A percentile compares a stretch with the other conserved stretches of the same genome.
Evolutionary conservation across 768 basidiomycete genomes (phyloP).

Genomic region (Tylopilus sp.): DNA sequence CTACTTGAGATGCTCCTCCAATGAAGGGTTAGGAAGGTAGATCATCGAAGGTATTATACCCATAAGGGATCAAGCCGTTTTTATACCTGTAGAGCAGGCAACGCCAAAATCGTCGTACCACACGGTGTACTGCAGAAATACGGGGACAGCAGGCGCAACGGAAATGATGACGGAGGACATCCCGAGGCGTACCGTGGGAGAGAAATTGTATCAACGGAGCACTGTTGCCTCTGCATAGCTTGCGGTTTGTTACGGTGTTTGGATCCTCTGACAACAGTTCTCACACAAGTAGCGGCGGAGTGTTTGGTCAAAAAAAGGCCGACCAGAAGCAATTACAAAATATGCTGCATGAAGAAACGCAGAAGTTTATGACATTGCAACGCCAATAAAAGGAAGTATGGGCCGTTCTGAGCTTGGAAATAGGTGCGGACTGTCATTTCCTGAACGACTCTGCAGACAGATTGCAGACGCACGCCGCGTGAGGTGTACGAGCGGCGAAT

Average conservation of each 20-base stretch:
- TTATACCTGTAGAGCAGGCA: constrained; percentile 51
- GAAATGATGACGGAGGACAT: not conserved
- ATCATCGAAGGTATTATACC: not conserved
- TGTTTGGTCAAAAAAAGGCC: too few species aligned
- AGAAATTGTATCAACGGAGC: too few species aligned
- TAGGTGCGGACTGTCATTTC: too few species aligned
- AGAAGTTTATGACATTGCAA: too few species aligned
- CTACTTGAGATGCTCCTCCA: constrained; percentile 51
- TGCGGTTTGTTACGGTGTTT: not conserved
- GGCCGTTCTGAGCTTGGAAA: too few species aligned
- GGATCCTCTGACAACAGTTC: not conserved
- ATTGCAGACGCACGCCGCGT: too few species aligned
- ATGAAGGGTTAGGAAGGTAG: constrained; percentile 38
- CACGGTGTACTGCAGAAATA: constrained; percentile 23
- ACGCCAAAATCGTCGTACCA: constrained; percentile 39
- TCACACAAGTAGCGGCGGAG: not conserved
- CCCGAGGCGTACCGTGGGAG: not conserved
- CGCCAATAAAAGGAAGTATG: too few species aligned
- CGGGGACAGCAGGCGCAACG: constrained; percentile 2
- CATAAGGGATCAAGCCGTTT: constrained; percentile 28
- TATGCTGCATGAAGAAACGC: too few species aligned
- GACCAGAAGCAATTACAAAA: too few species aligned
- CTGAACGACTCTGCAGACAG: too few species aligned
- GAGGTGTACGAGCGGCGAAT: not conserved
- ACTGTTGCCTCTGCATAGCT: not conserved